These are phyloP conservation scores for Wickerhamomyces silvicola DNA, from an alignment of 805 yeast genomes.

Conservation along the genomic window DNA sequence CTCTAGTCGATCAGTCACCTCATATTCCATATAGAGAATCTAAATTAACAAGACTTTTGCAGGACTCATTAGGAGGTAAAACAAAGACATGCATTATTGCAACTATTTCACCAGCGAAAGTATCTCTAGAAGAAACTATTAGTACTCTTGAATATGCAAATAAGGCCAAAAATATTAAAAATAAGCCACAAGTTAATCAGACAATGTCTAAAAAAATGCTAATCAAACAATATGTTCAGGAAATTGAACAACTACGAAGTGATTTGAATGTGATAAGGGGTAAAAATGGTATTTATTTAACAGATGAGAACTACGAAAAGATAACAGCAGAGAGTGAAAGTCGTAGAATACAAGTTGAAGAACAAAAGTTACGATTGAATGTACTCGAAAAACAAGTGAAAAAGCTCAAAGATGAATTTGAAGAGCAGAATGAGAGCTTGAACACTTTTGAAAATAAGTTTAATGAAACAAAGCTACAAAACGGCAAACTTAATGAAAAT, in stretches of 20 bases:
- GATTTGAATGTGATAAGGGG: conserved; percentile 59
- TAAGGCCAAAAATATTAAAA: conserved; percentile 70
- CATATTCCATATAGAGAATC: conserved; percentile 86
- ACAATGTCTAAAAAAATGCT: conserved; percentile 52
- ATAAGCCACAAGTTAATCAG: conserved; percentile 57
- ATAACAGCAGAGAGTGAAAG: conserved; percentile 41
- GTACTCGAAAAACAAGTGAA: conserved; percentile 42
- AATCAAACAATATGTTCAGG: conserved; percentile 45
- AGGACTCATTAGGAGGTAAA: conserved; percentile 79
- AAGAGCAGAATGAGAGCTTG: conserved; percentile 26
- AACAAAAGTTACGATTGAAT: conserved; percentile 40
- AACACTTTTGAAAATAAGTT: conserved; percentile 11
- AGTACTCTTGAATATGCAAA: conserved; percentile 82
- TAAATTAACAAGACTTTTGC: conserved; percentile 68
- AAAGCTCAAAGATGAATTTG: conserved; percentile 34
- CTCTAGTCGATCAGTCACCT: conserved; percentile 51
- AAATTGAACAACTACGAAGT: conserved; percentile 48
- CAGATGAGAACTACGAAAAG: conserved; percentile 42
- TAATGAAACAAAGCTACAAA: conserved; percentile 10
- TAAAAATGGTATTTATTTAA: conserved; percentile 62
- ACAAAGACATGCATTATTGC: conserved; percentile 82
- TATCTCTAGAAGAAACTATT: conserved; percentile 66
- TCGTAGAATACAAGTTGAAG: conserved; percentile 41
- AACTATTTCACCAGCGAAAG: conserved; percentile 72
- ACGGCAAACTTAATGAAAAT: conserved; percentile 1